Percentiles rank a stretch among this genome's conserved stretches.
Evolutionary conservation across 2,329 filamentous ascomycete genomes (phyloP).

Genomic region (Fusarium keratoplasticum): DNA sequence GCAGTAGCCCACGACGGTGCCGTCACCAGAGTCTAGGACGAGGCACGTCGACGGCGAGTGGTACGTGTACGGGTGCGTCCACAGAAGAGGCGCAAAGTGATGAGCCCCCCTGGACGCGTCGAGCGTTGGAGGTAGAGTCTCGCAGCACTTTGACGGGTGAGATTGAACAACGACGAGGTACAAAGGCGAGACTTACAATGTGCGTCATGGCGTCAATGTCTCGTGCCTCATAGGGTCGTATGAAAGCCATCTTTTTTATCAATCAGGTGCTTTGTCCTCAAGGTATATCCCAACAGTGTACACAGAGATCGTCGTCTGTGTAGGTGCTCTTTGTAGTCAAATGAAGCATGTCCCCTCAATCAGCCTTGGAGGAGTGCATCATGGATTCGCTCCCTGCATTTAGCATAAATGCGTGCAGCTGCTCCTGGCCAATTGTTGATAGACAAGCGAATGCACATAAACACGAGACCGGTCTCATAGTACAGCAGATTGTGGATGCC

Average conservation of each 20-base stretch:
- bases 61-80: constrained; percentile 63
- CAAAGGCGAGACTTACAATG: constrained; percentile 50
- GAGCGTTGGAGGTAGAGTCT: constrained; percentile 59
- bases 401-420: neutral
- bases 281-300: neutral
- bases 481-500: neutral
- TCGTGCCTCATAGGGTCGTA: constrained; percentile 53
- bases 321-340: neutral
- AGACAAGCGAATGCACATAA: neutral
- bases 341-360: neutral
- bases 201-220: constrained; percentile 56
- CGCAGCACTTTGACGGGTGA: constrained; percentile 55
- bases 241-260: constrained; percentile 55
- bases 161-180: neutral
- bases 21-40: constrained; percentile 61
- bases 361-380: neutral
- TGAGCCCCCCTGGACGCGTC: constrained; percentile 47
- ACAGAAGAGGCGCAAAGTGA: constrained; percentile 60
- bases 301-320: neutral
- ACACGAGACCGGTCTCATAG: neutral
- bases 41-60: constrained; percentile 59
- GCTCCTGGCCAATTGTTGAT: neutral
- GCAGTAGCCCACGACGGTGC: constrained; percentile 61
- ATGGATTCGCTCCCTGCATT: neutral
- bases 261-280: neutral